Conservation (phyloP, 2,329 filamentous ascomycete species). For the Alternaria consortialis region DNA sequence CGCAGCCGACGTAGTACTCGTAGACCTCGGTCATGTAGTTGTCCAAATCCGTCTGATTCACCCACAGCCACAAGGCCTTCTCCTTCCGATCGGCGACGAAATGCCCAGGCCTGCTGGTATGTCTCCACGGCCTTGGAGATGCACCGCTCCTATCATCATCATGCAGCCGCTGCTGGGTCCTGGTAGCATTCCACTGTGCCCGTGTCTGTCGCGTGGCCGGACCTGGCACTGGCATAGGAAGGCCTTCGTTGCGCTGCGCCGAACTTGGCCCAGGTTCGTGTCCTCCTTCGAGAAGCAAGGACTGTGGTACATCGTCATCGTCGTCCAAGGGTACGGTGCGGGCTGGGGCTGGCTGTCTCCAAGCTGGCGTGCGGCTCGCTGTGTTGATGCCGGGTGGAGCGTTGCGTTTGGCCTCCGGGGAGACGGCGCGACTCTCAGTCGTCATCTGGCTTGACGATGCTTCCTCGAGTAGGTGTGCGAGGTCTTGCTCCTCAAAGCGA, state of each 20-base stretch:
- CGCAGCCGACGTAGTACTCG: slow-evolving; percentile 82
- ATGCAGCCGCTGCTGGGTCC: slow-evolving; percentile 58
- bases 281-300: slow-evolving; percentile 66
- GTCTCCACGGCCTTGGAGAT: slow-evolving; percentile 33
- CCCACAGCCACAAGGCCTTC: slow-evolving; percentile 90
- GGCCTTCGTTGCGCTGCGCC: slow-evolving; percentile 35
- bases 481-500: slow-evolving; percentile 64
- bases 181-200: slow-evolving; percentile 62
- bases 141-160: slow-evolving; percentile 31
- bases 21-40: slow-evolving; percentile 88
- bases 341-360: slow-evolving; percentile 46
- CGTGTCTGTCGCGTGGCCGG: slow-evolving; percentile 55
- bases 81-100: slow-evolving; percentile 68
- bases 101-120: slow-evolving; percentile 34
- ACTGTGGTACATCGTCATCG: slow-evolving; percentile 66
- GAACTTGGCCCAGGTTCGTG: slow-evolving; percentile 42
- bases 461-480: slow-evolving; percentile 65
- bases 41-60: slow-evolving; percentile 88
- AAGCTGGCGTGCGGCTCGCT: slow-evolving; percentile 45
- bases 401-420: slow-evolving; percentile 45
- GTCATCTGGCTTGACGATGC: slow-evolving; percentile 59
- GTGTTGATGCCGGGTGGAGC: slow-evolving; percentile 38
- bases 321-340: slow-evolving; percentile 52
- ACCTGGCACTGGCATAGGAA: slow-evolving; percentile 54
- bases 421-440: slow-evolving; percentile 53